Evolutionary conservation across 75 land plant species (phyloP).

Genomic region (Pinus taeda): DNA sequence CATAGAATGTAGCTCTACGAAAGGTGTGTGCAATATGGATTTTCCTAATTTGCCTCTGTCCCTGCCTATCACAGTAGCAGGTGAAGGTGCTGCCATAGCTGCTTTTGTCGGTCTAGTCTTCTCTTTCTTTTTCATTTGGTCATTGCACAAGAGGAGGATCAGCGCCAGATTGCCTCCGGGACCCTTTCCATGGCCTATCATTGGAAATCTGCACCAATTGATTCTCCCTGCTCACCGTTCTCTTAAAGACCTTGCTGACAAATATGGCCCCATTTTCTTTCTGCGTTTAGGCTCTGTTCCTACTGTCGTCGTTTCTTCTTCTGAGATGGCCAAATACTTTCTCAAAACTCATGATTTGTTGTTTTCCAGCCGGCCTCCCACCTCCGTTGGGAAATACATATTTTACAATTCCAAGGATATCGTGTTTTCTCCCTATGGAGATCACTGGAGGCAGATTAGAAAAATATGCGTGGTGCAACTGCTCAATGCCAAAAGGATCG

Average conservation of each 20-base stretch:
- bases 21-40: no score
- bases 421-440: conserved; percentile 33
- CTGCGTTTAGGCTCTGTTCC: conserved; percentile 42
- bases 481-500: conserved; percentile 22
- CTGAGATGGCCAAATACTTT: conserved; percentile 37
- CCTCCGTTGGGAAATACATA: background rate
- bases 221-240: conserved; percentile 28
- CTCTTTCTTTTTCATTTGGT: no score
- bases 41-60: no score
- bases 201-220: conserved; percentile 54
- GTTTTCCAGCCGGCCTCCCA: conserved; percentile 30
- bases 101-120: no score
- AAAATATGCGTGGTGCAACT: conserved; percentile 33
- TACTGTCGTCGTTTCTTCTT: conserved; percentile 42
- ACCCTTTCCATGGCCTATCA: conserved; percentile 42
- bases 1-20: no score
- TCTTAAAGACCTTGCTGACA: conserved; percentile 23
- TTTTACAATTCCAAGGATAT: conserved; percentile 16
- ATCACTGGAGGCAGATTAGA: conserved; percentile 26
- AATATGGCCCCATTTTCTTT: conserved; percentile 44
- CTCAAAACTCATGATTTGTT: conserved; percentile 41
- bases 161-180: conserved; percentile 35
- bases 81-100: no score
- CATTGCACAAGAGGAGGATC: no score
- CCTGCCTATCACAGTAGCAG: no score